Evolutionary conservation across 305 asterid genomes (phyloP).

Genomic region (Coffea humblotiana): DNA sequence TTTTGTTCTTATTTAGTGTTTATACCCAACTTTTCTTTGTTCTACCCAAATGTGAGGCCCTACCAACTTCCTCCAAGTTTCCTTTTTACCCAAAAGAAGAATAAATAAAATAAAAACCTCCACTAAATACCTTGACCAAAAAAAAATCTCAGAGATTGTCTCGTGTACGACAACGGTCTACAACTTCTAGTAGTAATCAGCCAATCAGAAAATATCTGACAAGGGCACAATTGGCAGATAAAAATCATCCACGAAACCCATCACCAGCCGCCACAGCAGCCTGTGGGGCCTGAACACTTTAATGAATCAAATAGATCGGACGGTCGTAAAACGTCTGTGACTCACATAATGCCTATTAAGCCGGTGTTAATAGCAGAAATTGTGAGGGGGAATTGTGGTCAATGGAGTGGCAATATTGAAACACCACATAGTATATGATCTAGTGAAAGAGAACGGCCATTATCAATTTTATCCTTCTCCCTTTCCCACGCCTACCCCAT

Average conservation of each 20-base stretch:
- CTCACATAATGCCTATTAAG: not conserved
- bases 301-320: not conserved
- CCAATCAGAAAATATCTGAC: not conserved
- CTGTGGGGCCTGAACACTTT: not conserved
- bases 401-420: not conserved
- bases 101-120: not conserved
- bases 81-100: not conserved
- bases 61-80: slow-evolving; percentile 22
- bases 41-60: slow-evolving; percentile 12
- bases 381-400: slow-evolving; percentile 7
- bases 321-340: not conserved
- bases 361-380: not conserved
- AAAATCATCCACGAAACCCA: not conserved
- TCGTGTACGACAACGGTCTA: not conserved
- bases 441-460: not conserved
- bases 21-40: not conserved
- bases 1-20: not conserved
- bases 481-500: not conserved
- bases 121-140: not conserved
- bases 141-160: not conserved
- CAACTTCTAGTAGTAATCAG: not conserved
- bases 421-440: not conserved
- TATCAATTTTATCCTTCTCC: slow-evolving; percentile 1
- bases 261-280: not conserved
- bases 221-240: not conserved